Percentiles rank a stretch among this genome's conserved stretches.
Conservation (phyloP, 345 rosid species). For the Balakata baccata region DNA sequence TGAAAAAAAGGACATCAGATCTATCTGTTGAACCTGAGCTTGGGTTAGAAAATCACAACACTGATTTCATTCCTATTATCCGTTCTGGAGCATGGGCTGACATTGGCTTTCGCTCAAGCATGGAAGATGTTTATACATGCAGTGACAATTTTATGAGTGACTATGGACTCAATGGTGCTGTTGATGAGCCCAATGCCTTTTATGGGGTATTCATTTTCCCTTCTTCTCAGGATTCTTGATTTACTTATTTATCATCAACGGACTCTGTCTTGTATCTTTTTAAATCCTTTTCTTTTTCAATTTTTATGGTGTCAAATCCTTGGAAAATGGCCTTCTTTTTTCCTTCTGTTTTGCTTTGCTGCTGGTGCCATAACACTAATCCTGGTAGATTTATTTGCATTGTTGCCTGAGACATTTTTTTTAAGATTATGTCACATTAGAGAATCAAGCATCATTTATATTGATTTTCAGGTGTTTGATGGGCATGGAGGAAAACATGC, state of each 20-base stretch:
- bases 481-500: constrained; percentile 96
- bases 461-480: constrained; percentile 56
- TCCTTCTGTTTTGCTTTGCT: not conserved
- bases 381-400: too few species aligned
- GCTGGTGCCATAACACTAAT: not conserved
- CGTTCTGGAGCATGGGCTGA: constrained; percentile 91
- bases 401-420: not conserved
- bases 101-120: constrained; percentile 59
- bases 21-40: constrained; percentile 40
- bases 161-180: constrained; percentile 40
- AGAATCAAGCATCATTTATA: not conserved
- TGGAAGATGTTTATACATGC: constrained; percentile 80
- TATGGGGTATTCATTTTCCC: constrained; percentile 58
- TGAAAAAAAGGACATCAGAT: constrained; percentile 47
- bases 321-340: too few species aligned
- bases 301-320: not conserved
- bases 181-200: constrained; percentile 65
- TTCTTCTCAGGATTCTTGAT: not conserved
- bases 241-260: not conserved
- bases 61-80: constrained; percentile 51
- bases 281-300: not conserved
- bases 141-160: constrained; percentile 54
- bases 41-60: constrained; percentile 30
- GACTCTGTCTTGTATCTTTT: not conserved
- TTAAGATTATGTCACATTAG: not conserved